These are phyloP conservation scores for Viola pubescens DNA, from an alignment of 441 rosid genomes.

Conservation along the genomic window DNA sequence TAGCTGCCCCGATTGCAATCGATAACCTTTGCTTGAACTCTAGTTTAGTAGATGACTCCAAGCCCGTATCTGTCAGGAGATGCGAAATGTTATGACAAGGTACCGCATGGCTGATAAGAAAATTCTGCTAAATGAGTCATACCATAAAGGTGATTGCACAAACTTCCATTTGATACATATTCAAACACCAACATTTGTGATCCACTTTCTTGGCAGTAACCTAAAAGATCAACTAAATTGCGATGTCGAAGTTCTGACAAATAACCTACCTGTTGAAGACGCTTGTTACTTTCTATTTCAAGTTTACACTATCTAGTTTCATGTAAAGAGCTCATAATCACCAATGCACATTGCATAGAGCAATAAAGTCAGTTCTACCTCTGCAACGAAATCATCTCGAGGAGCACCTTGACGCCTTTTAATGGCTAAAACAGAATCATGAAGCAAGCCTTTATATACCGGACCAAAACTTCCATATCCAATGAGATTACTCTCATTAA, in stretches of 20 bases:
- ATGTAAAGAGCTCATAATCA: too few species aligned
- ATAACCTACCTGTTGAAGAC: conserved; percentile 33
- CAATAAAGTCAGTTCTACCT: conserved; percentile 30
- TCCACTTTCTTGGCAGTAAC: conserved; percentile 49
- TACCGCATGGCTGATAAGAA: conserved; percentile 2
- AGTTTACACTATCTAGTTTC: too few species aligned
- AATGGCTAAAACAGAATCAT: conserved; percentile 40
- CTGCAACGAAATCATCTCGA: conserved; percentile 33
- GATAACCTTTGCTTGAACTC: conserved; percentile 59
- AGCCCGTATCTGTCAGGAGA: conserved; percentile 24
- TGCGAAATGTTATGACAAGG: background rate
- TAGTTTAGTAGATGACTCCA: conserved; percentile 35
- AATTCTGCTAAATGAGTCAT: conserved; percentile 13
- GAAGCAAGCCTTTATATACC: conserved; percentile 46
- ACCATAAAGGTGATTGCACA: conserved; percentile 49
- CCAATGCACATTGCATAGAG: too few species aligned
- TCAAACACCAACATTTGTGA: conserved; percentile 49
- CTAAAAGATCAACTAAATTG: conserved; percentile 47
- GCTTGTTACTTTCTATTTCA: conserved; percentile 11
- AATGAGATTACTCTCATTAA: conserved; percentile 36
- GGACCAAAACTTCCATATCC: conserved; percentile 53
- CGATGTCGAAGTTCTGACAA: conserved; percentile 52
- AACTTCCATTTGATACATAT: conserved; percentile 47
- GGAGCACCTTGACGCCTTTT: conserved; percentile 32
- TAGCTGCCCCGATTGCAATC: conserved; percentile 62